phyloP scores from a whole-genome alignment of 768 basidiomycete species.

The Lanmaoa pseudosensibilis region DNA sequence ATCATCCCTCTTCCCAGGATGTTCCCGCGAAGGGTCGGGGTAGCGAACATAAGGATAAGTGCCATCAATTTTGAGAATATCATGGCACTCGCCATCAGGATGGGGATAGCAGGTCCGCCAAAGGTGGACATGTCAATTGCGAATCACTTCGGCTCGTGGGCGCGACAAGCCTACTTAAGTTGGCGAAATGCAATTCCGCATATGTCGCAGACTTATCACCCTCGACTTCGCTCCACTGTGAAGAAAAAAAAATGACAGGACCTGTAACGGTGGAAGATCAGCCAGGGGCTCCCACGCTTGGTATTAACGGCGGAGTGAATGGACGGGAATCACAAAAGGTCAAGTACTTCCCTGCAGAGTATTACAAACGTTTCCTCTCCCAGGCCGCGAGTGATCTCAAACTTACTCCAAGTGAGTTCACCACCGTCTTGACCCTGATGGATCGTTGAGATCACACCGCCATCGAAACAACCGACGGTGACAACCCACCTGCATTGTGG shows the following conservation, averaged over 20 bases:
- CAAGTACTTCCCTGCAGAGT: conserved; percentile 44
- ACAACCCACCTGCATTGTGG: neutral
- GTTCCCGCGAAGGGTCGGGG: neutral
- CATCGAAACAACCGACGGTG: neutral
- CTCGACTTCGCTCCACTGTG: neutral
- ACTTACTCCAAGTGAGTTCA: conserved; percentile 53
- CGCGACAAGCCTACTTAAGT: neutral
- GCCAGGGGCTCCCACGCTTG: neutral
- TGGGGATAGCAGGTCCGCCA: neutral
- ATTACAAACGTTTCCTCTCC: conserved; percentile 58
- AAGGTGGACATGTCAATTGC: neutral
- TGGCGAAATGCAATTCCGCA: neutral
- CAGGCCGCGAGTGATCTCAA: conserved; percentile 52
- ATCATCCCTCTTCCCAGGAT: neutral
- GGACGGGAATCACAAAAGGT: neutral
- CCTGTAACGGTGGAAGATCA: neutral
- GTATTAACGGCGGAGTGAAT: neutral
- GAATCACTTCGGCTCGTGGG: neutral
- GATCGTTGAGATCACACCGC: neutral
- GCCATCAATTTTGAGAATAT: neutral
- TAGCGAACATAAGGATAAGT: conserved; percentile 1
- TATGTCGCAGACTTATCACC: neutral
- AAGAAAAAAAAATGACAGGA: neutral
- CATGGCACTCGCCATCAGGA: neutral
- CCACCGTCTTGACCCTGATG: neutral